A percentile compares a stretch with the other conserved stretches of the same genome.
These are phyloP conservation scores for Daucus carota DNA, from an alignment of 129 eudicot species.

Conservation along the genomic window DH1_v3.0 NC_030386.2:36863001-36863500, in stretches of 20 bases:
- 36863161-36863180: constrained; percentile 71
- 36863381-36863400: not conserved
- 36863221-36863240: not conserved
- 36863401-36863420: not conserved
- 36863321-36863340: too few relatives aligned
- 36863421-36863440: not conserved
- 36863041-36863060: constrained; percentile 49
- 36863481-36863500: constrained; percentile 22
- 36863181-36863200: constrained; percentile 17
- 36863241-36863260: not conserved
- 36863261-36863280: too few relatives aligned
- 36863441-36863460: not conserved
- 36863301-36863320: too few relatives aligned
- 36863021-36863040: constrained; percentile 56
- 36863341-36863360: too few relatives aligned
- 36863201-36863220: not conserved
- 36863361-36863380: not conserved
- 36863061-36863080: constrained; percentile 80
- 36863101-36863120: constrained; percentile 78
- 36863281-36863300: too few relatives aligned
- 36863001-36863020: constrained; percentile 54
- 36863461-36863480: not conserved
- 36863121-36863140: constrained; percentile 89
- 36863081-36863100: constrained; percentile 89
- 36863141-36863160: constrained; percentile 79